A percentile compares a stretch with the other conserved stretches of the same genome.
Conservation (phyloP, 768 basidiomycete species). For the Cystofilobasidium bisporidii region DNA sequence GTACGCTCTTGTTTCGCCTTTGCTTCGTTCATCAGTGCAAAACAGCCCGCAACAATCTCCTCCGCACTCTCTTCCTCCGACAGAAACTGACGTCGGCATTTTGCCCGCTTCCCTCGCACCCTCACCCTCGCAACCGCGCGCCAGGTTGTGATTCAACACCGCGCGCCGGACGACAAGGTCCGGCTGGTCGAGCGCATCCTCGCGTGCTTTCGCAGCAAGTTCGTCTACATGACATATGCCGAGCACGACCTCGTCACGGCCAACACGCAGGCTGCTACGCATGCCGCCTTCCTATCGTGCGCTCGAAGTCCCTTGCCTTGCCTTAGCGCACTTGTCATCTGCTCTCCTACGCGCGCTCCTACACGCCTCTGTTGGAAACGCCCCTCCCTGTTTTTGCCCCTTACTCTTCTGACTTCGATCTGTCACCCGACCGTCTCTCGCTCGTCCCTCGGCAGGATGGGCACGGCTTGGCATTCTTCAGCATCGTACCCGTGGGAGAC, state of each 20-base stretch:
- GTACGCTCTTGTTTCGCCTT: slow-evolving; percentile 45
- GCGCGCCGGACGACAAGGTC: slow-evolving; percentile 64
- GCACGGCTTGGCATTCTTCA: slow-evolving; percentile 80
- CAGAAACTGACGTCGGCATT: no score
- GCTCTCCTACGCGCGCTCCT: no score
- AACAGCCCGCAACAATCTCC: no score
- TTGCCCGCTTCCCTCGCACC: no score
- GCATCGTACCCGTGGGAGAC: slow-evolving; percentile 83
- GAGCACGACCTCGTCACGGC: slow-evolving; percentile 95
- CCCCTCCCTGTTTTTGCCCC: no score
- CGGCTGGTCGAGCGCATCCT: slow-evolving; percentile 72
- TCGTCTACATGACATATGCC: slow-evolving; percentile 87
- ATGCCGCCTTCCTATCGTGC: slow-evolving; percentile 91
- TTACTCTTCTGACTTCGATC: no score
- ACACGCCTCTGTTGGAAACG: no score
- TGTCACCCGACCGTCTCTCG: no score
- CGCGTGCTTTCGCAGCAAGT: slow-evolving; percentile 66
- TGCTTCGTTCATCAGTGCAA: not conserved
- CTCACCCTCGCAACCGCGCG: no score
- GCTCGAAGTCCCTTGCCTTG: no score
- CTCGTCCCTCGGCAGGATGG: slow-evolving; percentile 70
- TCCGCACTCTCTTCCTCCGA: no score
- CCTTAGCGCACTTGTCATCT: no score
- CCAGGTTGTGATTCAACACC: slow-evolving; percentile 79
- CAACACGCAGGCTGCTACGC: slow-evolving; percentile 95